Evolutionary conservation across 208 protist genomes (phyloP).

Genomic region (Leptomonas seymouri): DNA sequence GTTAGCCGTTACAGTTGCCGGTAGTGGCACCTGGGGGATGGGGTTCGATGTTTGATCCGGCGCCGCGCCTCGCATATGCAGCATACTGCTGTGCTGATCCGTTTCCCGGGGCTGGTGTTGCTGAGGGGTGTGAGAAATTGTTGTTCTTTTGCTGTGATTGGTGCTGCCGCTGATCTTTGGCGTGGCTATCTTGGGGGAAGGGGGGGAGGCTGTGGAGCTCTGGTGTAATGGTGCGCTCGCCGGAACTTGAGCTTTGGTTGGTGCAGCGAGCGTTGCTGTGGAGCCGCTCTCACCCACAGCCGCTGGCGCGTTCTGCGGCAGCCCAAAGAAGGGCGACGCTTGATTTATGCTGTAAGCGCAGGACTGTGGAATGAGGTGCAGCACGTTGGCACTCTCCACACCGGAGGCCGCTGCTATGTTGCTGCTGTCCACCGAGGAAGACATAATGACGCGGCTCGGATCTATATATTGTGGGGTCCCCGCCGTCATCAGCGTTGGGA

Average conservation of each 20-base stretch:
- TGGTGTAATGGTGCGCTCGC: no score
- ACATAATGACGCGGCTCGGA: not conserved
- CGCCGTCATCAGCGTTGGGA: not conserved
- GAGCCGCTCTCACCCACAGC: not conserved
- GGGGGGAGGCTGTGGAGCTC: no score
- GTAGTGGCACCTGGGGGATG: not conserved
- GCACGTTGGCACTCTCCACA: not conserved
- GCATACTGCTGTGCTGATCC: not conserved
- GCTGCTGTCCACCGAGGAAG: not conserved
- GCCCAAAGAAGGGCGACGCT: not conserved
- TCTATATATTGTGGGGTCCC: slow-evolving; percentile 6
- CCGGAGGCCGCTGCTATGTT: not conserved
- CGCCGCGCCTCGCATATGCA: not conserved
- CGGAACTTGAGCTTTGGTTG: not conserved
- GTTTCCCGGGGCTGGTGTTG: not conserved
- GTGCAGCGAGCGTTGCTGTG: not conserved
- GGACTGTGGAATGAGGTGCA: slow-evolving; percentile 4
- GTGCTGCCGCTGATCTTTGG: not conserved
- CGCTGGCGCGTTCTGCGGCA: not conserved
- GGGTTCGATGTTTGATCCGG: not conserved
- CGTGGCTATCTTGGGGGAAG: not conserved
- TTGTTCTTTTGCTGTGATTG: not conserved
- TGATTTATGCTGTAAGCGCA: not conserved
- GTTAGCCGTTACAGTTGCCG: not conserved
- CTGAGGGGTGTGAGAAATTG: not conserved